Evolutionary conservation across 768 basidiomycete genomes (phyloP).

Genomic region (Naganishia friedmannii): DNA sequence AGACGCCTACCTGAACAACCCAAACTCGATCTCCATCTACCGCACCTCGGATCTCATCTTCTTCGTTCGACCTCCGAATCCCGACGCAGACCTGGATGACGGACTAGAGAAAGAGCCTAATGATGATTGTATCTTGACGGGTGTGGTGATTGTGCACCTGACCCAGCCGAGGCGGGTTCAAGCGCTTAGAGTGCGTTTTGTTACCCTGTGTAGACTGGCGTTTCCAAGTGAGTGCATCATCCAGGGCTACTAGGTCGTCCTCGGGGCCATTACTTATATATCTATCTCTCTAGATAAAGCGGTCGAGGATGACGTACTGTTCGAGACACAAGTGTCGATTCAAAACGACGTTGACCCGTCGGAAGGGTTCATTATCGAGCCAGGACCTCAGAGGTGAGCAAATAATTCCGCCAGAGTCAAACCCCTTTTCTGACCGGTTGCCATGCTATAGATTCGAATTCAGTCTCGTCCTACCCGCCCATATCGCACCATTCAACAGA

Average conservation of each 20-base stretch:
- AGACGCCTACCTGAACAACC: constrained; percentile 24
- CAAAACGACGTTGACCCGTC: constrained; percentile 5
- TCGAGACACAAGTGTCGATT: constrained; percentile 24
- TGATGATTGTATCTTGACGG: constrained; percentile 29
- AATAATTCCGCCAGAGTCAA: not conserved
- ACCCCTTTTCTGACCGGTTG: not conserved
- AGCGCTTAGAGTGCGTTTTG: constrained; percentile 21
- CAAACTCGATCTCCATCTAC: constrained; percentile 30
- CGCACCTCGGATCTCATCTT: constrained; percentile 32
- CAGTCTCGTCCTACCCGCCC: constrained; percentile 30
- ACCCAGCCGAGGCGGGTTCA: constrained; percentile 28
- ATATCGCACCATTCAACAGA: constrained; percentile 31
- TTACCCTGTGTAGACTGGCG: constrained; percentile 26
- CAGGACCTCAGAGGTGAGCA: constrained; percentile 30
- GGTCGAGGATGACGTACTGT: constrained; percentile 30
- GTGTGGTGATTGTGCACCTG: constrained; percentile 31
- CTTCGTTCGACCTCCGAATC: constrained; percentile 24
- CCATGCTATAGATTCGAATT: constrained; percentile 29
- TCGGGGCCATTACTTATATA: no score
- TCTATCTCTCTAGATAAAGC: not conserved
- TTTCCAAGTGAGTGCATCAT: constrained; percentile 23
- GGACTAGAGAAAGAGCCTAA: constrained; percentile 15
- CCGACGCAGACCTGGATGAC: not conserved
- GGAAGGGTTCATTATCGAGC: constrained; percentile 26
- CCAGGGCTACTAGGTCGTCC: no score